Evolutionary conservation across 2,329 filamentous ascomycete genomes (phyloP).

Genomic region (Verticillium zaregamsianum): DNA sequence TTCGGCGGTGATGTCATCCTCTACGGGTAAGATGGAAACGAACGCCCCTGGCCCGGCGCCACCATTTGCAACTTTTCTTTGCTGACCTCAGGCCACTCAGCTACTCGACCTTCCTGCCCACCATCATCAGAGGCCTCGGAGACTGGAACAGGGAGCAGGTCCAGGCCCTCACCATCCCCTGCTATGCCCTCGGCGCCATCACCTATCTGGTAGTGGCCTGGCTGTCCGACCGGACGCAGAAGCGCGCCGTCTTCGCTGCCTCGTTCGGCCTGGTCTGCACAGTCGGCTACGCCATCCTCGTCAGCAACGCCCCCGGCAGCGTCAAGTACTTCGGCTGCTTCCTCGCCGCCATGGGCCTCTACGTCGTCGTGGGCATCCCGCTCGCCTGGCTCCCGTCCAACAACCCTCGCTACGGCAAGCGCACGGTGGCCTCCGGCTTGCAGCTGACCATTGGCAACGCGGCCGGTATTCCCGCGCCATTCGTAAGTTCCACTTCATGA

Average conservation of each 20-base stretch:
- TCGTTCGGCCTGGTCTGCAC: slow-evolving; percentile 48
- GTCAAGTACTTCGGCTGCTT: slow-evolving; percentile 62
- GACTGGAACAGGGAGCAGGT: slow-evolving; percentile 35
- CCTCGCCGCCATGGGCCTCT: slow-evolving; percentile 58
- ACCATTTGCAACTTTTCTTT: too few species aligned
- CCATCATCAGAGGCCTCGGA: slow-evolving; percentile 59
- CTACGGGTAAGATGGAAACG: slow-evolving; percentile 30
- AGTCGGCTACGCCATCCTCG: slow-evolving; percentile 53
- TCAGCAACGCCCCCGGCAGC: slow-evolving; percentile 45
- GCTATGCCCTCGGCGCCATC: slow-evolving; percentile 58
- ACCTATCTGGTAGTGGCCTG: slow-evolving; percentile 53
- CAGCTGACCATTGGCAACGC: slow-evolving; percentile 62
- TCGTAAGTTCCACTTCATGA: slow-evolving; percentile 18
- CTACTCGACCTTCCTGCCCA: slow-evolving; percentile 62
- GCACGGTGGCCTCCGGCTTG: slow-evolving; percentile 56
- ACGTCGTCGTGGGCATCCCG: slow-evolving; percentile 35
- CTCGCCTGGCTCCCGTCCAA: slow-evolving; percentile 47
- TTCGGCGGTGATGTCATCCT: slow-evolving; percentile 62
- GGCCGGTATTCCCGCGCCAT: slow-evolving; percentile 59
- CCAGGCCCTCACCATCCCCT: slow-evolving; percentile 65
- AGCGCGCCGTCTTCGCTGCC: slow-evolving; percentile 50
- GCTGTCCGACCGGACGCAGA: slow-evolving; percentile 54
- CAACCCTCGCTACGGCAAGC: slow-evolving; percentile 59
- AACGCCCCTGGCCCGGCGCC: too few species aligned
- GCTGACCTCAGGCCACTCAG: background rate